Evolutionary conservation across 208 protist genomes (phyloP).

Genomic region (Trypanosomatidae sp.): DNA sequence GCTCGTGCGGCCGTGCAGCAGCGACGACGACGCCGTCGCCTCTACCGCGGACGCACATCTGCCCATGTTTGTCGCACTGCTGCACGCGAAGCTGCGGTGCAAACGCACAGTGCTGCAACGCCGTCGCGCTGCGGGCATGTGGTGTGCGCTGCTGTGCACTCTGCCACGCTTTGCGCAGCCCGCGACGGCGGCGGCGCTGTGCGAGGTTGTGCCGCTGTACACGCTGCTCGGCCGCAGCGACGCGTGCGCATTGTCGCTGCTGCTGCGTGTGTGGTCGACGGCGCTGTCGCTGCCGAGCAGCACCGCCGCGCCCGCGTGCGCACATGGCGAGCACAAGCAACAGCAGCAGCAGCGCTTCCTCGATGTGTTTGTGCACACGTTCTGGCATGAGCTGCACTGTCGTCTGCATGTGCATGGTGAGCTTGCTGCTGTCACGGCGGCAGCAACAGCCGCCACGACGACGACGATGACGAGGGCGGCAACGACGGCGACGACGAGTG

Average conservation of each 20-base stretch:
- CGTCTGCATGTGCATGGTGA: slow-evolving; percentile 10
- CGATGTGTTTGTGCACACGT: slow-evolving; percentile 32
- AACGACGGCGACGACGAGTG: too few species aligned
- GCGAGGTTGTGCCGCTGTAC: slow-evolving; percentile 29
- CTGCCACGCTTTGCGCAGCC: slow-evolving; percentile 16
- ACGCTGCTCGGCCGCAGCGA: slow-evolving; percentile 39
- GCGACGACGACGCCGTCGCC: too few species aligned
- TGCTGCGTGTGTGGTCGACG: slow-evolving; percentile 28
- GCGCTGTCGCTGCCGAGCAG: slow-evolving; percentile 6
- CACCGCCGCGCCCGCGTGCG: background rate
- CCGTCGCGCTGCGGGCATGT: too few species aligned
- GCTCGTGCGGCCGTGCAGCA: too few species aligned
- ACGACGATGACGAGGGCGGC: too few species aligned
- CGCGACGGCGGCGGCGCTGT: slow-evolving; percentile 9
- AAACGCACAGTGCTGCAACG: too few species aligned
- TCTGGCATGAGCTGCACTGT: slow-evolving; percentile 43
- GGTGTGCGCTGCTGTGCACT: slow-evolving; percentile 18
- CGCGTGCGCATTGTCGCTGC: slow-evolving; percentile 32
- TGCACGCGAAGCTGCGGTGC: too few species aligned
- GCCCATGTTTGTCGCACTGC: too few species aligned
- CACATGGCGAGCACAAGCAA: background rate
- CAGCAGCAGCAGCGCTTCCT: slow-evolving; percentile 4
- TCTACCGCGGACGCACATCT: too few species aligned
- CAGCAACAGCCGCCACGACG: too few species aligned
- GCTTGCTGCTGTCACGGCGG: too few species aligned